Evolutionary conservation across 1,284 basidiomycete genomes (phyloP), one percentile per base, ranked within the genome.

Genomic region (Cutaneotrichosporon sp.): DNA sequence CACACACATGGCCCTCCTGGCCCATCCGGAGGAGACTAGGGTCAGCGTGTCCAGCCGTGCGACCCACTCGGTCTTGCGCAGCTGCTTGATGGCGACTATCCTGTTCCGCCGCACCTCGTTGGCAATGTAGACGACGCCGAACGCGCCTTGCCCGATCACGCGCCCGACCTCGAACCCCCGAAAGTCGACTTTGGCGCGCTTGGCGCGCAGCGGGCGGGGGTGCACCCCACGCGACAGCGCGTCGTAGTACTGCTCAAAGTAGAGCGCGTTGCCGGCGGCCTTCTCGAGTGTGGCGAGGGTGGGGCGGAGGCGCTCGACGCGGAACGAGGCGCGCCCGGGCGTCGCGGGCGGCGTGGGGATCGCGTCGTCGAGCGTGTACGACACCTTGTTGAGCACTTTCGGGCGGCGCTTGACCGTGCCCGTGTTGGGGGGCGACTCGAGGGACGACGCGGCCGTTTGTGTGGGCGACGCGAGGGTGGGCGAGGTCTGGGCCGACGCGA

Each of bases 141-240:
- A 99, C 7, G 95, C 95, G 71, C 94, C 95, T 77, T 97, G 92
- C 47, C 95, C 95, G 73, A 98, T 97, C 52, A 92, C 94, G 83
- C 97, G 91, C 68, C 97, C 85, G 78, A 91, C 90, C 67, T 87
- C 84, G 78, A 98, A 98, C 42, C 89, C 89, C 69, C 87, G 90
- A 58, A 87, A 87, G 72, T 91, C 89, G 47, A 97, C 89, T 75
- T 89, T 89, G 53, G 84, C 84, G 54, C 45, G 43, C 20, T 36
- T 54, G 25, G 50, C 43, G 31, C 56, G 49, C n/a, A 27, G 54
- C 24, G 38, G 34, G 46, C 56, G 49, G 9, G 52, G 29, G 50
- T 64, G 34, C 29, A 66, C 27, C 3, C 53, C 53, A 7, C 60
- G 50, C 20, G 95, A 84, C 52, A 97, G 83, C n/a, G 90, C 86